Evolutionary conservation across 2,329 filamentous ascomycete genomes (phyloP).

Genomic region (Arthrobotrys sinensis): DNA sequence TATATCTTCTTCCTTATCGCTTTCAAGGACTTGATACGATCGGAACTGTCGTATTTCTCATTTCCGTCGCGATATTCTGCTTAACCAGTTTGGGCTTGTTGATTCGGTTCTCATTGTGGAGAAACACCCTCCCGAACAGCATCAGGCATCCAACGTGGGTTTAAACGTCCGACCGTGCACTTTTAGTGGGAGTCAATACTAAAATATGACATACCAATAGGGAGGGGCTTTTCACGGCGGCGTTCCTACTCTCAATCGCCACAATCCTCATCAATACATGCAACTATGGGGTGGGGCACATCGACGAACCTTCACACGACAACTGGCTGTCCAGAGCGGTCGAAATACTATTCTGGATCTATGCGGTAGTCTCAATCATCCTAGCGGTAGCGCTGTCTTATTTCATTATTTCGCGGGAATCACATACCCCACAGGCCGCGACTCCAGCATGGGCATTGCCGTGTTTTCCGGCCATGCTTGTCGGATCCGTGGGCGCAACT

Average conservation of each 20-base stretch:
- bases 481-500: conserved; percentile 46
- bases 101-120: conserved; percentile 46
- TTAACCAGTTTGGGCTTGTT: conserved; percentile 31
- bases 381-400: conserved; percentile 48
- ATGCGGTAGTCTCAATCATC: conserved; percentile 37
- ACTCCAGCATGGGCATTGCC: conserved; percentile 56
- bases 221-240: conserved; percentile 45
- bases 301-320: conserved; percentile 40
- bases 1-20: conserved; percentile 49
- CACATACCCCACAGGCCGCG: conserved; percentile 52
- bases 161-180: neutral
- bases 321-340: conserved; percentile 48
- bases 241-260: conserved; percentile 45
- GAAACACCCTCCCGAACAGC: conserved; percentile 45
- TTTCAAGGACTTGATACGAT: conserved; percentile 53
- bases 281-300: conserved; percentile 45
- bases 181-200: neutral
- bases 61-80: conserved; percentile 54
- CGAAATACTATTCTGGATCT: conserved; percentile 49
- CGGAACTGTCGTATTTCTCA: conserved; percentile 49
- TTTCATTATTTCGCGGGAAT: conserved; percentile 55
- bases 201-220: conserved; percentile 8
- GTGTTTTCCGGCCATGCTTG: conserved; percentile 53
- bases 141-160: conserved; percentile 57
- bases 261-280: conserved; percentile 56